These are phyloP conservation scores for Endocalyx cinctus DNA, from an alignment of 2,329 filamentous ascomycete species.

Conservation along the genomic window DNA sequence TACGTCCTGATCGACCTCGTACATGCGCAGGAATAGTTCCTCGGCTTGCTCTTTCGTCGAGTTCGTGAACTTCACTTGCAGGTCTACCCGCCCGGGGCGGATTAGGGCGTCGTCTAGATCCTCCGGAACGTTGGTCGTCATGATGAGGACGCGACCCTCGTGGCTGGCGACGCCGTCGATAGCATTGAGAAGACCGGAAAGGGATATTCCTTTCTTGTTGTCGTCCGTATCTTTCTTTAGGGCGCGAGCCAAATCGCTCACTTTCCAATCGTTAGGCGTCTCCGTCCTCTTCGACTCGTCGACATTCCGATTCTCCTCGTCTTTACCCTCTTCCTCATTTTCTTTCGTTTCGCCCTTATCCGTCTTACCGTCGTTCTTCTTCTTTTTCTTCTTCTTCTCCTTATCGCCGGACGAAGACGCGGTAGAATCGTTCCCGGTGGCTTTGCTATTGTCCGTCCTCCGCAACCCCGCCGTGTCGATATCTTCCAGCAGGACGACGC, in stretches of 20 bases:
- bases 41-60: constrained; percentile 49
- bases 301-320: too few relatives aligned
- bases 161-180: constrained; percentile 79
- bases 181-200: constrained; percentile 76
- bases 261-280: constrained; percentile 29
- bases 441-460: too few relatives aligned
- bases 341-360: constrained; percentile 12
- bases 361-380: constrained; percentile 11
- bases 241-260: constrained; percentile 38
- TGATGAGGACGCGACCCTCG: constrained; percentile 74
- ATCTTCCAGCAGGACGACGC: constrained; percentile 64
- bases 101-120: constrained; percentile 70
- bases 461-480: constrained; percentile 62
- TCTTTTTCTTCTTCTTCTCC: constrained; percentile 19
- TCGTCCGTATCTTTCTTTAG: constrained; percentile 36
- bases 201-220: constrained; percentile 55
- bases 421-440: too few relatives aligned
- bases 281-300: constrained; percentile 2
- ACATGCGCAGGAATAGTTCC: constrained; percentile 60
- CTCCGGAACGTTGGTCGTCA: constrained; percentile 77
- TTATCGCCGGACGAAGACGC: constrained; percentile 25
- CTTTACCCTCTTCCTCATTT: constrained; percentile 8
- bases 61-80: constrained; percentile 61
- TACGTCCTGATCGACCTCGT: constrained; percentile 38
- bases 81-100: constrained; percentile 67